Evolutionary conservation across 768 basidiomycete species (phyloP), one percentile per base, ranked within the genome.

Genomic region (Trametes elegans): DNA sequence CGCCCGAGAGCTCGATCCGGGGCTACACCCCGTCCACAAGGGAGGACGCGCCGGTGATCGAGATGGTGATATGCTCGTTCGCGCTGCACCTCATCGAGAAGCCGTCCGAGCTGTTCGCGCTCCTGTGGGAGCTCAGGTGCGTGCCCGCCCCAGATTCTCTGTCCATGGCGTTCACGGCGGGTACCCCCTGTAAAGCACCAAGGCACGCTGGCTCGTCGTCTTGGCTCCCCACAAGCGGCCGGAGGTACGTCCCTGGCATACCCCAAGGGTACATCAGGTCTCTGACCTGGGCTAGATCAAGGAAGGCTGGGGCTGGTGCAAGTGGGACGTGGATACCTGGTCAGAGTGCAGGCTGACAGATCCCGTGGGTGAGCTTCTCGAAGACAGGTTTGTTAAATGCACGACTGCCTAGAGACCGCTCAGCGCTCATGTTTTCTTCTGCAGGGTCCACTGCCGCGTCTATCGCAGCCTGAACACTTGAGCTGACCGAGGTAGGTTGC

Each of bases 161-260:
- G n/a, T n/a, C n/a, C n/a, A n/a, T n/a, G n/a, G n/a, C n/a, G n/a
- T n/a, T n/a, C n/a, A n/a, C n/a, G 13, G 23, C n/a, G 6, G 32
- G 14, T 24, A n/a, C 19, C 23, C 7, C 35, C 31, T 42, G 23
- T 35, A n/a, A 31, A 84, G 82, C 56, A 78, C 74, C 39, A 83
- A 82, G 63, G 75, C 76, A 3, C 70, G 70, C 28, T 90, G 87
- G 85, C 73, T 91, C 8, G 76, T 87, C 29, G 76, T 90, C 5
- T 70, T 88, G 29, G 85, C 85, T 2, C 87, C 87, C 19, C 87
- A 89, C 68, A 90, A 90, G 69, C 87, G 82, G 60, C 88, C 88
- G 18, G 85, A 87, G 69, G 87, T 86, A 59, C 35, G 64, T 53
- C 7, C 16, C 9, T 34, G 11, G 16, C 28, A 18, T 48, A 44